Evolutionary conservation across 495 filamentous ascomycete species (phyloP).

Genomic region (Amniculicola lignicola): DNA sequence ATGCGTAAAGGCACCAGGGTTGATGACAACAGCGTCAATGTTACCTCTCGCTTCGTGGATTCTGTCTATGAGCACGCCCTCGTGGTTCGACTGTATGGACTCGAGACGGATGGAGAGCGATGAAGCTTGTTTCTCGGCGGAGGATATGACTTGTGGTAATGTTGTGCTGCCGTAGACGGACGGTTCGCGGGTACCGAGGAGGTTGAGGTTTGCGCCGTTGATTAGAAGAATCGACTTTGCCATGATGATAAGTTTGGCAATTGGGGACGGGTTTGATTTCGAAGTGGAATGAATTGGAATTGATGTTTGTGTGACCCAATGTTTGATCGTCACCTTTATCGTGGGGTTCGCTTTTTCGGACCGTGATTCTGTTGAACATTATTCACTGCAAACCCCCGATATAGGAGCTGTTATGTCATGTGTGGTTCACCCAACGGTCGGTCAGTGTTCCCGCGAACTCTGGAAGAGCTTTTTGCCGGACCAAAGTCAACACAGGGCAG

Average conservation of each 20-base stretch:
- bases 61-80: conserved; percentile 55
- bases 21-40: conserved; percentile 64
- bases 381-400: too few species aligned
- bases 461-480: too few species aligned
- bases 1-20: conserved; percentile 67
- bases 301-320: too few species aligned
- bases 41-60: conserved; percentile 37
- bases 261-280: too few species aligned
- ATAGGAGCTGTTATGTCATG: too few species aligned
- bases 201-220: conserved; percentile 79
- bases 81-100: conserved; percentile 61
- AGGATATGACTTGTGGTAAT: conserved; percentile 55
- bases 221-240: conserved; percentile 64
- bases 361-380: too few species aligned
- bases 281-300: too few species aligned
- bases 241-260: conserved; percentile 36
- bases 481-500: too few species aligned
- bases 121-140: conserved; percentile 46
- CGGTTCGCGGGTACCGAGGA: conserved; percentile 69
- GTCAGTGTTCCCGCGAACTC: too few species aligned
- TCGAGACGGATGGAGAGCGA: conserved; percentile 46
- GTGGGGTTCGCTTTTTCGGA: too few species aligned
- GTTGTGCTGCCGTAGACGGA: conserved; percentile 66
- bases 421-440: too few species aligned
- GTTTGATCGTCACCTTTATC: too few species aligned